Conservation (phyloP, 805 yeast genomes). For the Yarrowia hollandica region DNA sequence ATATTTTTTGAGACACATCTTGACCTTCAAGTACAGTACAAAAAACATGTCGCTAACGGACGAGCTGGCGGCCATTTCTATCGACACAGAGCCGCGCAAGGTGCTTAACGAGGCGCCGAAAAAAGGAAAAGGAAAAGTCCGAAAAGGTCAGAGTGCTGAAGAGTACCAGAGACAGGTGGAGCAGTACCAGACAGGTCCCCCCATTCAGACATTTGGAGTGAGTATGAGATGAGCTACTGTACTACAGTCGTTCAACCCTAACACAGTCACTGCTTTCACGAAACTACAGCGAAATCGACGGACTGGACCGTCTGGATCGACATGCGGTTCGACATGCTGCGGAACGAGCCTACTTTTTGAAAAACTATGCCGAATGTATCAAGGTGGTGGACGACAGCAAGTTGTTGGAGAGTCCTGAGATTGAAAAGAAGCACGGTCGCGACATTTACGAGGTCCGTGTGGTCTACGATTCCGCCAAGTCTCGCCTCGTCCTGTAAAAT, state of each 20-base stretch:
- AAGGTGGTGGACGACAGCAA: constrained; percentile 46
- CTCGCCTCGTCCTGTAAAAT: not conserved
- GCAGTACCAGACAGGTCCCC: constrained; percentile 58
- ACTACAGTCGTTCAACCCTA: not conserved
- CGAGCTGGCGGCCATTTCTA: constrained; percentile 9
- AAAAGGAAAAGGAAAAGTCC: constrained; percentile 32
- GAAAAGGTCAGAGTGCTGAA: constrained; percentile 73
- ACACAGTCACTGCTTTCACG: constrained; percentile 21
- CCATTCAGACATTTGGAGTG: constrained; percentile 39
- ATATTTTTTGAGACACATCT: no score
- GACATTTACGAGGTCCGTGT: constrained; percentile 49
- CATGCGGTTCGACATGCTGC: constrained; percentile 58
- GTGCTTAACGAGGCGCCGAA: constrained; percentile 15
- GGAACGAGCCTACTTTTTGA: constrained; percentile 60
- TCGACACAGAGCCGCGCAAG: not conserved
- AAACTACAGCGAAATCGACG: constrained; percentile 16
- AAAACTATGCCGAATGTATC: constrained; percentile 55
- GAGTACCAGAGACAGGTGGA: constrained; percentile 55
- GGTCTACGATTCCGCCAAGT: constrained; percentile 40
- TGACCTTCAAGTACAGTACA: no score
- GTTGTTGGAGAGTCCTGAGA: constrained; percentile 51
- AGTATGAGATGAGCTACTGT: not conserved
- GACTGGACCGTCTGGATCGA: constrained; percentile 52
- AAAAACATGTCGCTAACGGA: constrained; percentile 8
- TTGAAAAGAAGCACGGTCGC: constrained; percentile 42